Base-by-base conservation (phyloP, 2,329 filamentous ascomycete genomes). In the Fusarium sp. region DNA sequence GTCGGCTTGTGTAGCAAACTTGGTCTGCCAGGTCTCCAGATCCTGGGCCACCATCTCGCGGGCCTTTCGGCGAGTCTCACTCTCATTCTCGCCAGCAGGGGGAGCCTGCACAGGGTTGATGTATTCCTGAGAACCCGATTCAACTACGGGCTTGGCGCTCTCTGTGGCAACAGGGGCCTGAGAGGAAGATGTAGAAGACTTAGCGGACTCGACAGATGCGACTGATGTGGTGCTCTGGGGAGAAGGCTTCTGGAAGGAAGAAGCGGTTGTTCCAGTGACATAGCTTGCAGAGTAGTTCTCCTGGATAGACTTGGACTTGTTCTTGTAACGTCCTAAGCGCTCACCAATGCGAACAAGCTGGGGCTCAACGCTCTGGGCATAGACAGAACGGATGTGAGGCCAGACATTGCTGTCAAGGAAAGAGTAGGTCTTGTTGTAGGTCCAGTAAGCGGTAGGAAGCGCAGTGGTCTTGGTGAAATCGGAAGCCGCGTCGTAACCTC, bases 331-430 rank as follows among this genome's bases (percentile, higher is more conserved):
- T 42, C 94, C 94, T 13, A 99, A 86, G 46, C 94, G 90, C 81
- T 98, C 92, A 14, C 93, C 93, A 75, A 99, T 98, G 74, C 94
- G 93, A 59, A 95, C 88, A 16, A 99, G 86, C 80, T 99, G 97
- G 16, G 97, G 97, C 81, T 98, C 94, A 6, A 99, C 94, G 74
- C 97, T 97, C 76, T 97, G 90, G 13, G 90, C 88, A 76, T 98
- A 98, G 7, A 98, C 82, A 16, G 92, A 86, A 26, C 91, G 89
- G 13, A 98, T 68, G 69, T 91, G 90, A 3, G 95, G 95, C 91
- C 93, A 96, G 18, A 98, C 83, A 3, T 89, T 90, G 48, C 88
- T 88, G 61, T 93, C 88, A 34, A 97, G 81, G 75, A 98, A 95
- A 14, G 86, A 81, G 62, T 89, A 88, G 0, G 88, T 87, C 62